Conservation (phyloP, 257 asterid genomes). For the Nicotiana undulata region DNA sequence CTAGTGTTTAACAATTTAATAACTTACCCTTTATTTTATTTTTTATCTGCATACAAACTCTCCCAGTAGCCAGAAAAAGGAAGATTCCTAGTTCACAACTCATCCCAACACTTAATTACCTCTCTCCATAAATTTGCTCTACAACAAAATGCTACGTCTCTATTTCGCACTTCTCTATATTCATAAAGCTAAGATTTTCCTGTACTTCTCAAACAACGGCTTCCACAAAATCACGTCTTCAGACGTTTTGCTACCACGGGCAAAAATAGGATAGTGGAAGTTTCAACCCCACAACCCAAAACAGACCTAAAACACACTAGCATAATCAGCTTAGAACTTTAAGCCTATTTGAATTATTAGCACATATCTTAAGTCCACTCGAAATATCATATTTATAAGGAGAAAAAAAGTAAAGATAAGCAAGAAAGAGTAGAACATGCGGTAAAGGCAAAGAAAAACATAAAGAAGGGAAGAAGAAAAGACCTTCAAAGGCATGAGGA, state of each 20-base stretch:
- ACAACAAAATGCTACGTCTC: not conserved
- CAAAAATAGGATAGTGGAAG: not conserved
- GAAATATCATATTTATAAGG: not conserved
- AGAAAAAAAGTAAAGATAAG: not conserved
- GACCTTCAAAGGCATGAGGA: conserved; percentile 58
- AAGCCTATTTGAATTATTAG: not conserved
- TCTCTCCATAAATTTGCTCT: not conserved
- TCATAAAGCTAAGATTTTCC: not conserved
- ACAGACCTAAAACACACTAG: not conserved
- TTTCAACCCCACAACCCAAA: not conserved
- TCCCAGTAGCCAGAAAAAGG: too few species aligned
- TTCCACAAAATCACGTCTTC: not conserved
- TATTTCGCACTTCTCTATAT: not conserved
- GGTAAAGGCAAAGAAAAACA: not conserved
- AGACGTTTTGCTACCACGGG: not conserved
- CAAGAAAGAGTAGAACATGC: not conserved
- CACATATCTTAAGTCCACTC: not conserved
- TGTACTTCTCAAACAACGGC: not conserved
- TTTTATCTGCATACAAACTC: too few species aligned
- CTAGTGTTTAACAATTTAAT: too few species aligned
- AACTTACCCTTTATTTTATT: too few species aligned
- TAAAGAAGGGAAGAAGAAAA: not conserved
- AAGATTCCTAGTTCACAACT: not conserved
- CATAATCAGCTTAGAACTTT: not conserved
- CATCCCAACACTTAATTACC: not conserved